These are phyloP conservation scores for Fusarium mundagurra DNA, from an alignment of 2,329 filamentous ascomycete genomes.

Conservation along the genomic window DNA sequence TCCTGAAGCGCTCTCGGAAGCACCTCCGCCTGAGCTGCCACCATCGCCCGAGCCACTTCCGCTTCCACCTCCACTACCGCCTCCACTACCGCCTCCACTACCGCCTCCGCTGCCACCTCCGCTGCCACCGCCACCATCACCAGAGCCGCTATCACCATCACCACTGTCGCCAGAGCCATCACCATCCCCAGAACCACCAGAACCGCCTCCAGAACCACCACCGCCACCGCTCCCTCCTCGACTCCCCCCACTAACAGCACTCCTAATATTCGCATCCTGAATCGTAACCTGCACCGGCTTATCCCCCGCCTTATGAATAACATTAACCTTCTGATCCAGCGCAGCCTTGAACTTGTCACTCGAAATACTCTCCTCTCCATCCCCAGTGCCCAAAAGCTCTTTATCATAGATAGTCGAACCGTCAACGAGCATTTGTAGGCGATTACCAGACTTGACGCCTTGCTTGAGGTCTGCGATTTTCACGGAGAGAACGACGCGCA, in stretches of 20 bases:
- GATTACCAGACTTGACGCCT: not conserved
- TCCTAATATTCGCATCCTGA: conserved; percentile 1
- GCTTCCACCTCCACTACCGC: not conserved
- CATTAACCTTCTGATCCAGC: conserved; percentile 8
- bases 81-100: not conserved
- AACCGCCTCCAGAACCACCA: not conserved
- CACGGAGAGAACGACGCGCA: not conserved
- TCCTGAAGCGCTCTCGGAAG: not conserved
- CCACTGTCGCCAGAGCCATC: not conserved
- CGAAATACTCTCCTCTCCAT: not conserved
- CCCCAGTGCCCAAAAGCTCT: not conserved
- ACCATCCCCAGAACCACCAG: not conserved
- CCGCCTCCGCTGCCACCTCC: not conserved
- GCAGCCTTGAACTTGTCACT: conserved; percentile 1
- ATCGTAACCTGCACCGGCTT: conserved; percentile 6
- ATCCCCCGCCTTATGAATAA: conserved; percentile 6
- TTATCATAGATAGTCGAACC: not conserved
- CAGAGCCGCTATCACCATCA: not conserved
- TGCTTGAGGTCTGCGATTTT: not conserved
- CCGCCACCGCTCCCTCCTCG: not conserved
- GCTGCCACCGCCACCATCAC: not conserved
- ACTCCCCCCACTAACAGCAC: not conserved
- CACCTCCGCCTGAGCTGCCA: not conserved
- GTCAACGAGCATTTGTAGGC: conserved; percentile 1
- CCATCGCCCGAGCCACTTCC: not conserved